Base-by-base conservation (phyloP, 768 basidiomycete genomes). In the Suillus occidentalis region DNA sequence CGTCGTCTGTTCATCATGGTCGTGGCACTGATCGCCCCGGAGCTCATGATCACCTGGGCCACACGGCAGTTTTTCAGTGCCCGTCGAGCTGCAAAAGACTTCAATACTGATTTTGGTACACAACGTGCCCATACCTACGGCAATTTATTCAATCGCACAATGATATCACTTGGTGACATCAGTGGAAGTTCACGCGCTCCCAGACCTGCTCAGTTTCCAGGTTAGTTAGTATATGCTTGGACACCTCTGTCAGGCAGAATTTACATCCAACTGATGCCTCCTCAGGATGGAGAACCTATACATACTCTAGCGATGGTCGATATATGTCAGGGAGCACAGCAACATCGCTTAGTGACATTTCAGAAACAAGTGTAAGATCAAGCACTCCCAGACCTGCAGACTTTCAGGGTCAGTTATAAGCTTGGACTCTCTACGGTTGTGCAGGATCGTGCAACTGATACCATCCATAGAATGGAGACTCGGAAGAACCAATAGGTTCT, bases 21-120 rank as follows among this genome's bases (percentile, higher is more conserved):
- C 13, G 1, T 68, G 0, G 73, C 66, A 12, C 34, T 73, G 13
- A 18, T 75, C 20, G 68, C 71, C 22, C 72, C 73, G 2, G 73
- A 73, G 36, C 36, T 75, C 5, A 67, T 73, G 3, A 62, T 70
- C 20, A 34, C 66, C 18, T 73, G 69, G 67, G 69, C 71, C 4
- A 40, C 62, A 3, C 28, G 67, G 28, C 70, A 76, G 59, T 71
- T 70, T 66, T 12, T 68, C 12, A 52, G 65, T 14, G 64, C 72
- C 1, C 60, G 61, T 43, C 1, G 34, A 2, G 43, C 66, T 47
- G 55, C 47, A 52, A 47, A 61, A 20, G 40, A 37, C 10, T 40
- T 52, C 34, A 61, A 55, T 55, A 20, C 7, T 16, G 22, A 13
- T 1, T 49, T 25, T 45, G 10, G 20, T 9, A 1, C 60, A 18